Evolutionary conservation across 352 stramenopile genomes (phyloP), one percentile per base, ranked within the genome.

Genomic region (Phytophthora kernoviae): DNA sequence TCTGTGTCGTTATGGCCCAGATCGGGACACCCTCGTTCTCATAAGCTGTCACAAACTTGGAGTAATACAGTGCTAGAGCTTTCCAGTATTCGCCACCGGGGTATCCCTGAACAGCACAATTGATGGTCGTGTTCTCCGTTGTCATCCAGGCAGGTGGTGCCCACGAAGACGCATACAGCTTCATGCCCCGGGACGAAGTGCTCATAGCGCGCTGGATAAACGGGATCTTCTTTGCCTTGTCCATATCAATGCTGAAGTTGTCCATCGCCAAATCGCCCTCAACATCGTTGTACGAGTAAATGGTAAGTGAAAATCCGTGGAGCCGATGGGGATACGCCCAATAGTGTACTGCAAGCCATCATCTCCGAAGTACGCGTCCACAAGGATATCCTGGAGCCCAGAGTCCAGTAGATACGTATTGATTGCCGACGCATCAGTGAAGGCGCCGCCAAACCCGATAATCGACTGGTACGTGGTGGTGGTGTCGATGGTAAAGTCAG

Each of bases 231-330:
- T 90, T 62, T 15, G 58, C 73, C 40, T 88, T 88, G 73, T 97
- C 91, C 46, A 96, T 77, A 30, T 86, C 80, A 46, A 90, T 84
- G 34, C 87, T 88, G 63, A 97, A 97, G 58, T 93, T 69, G 37
- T 68, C 58, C 75, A 96, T 84, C 9, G 74, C 76, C 17, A 94
- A 73, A 51, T 97, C 90, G n/a, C 74, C 84, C n/a, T 67, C 73
- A 14, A 87, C 67, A 17, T 90, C 62, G 58, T 94, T 90, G 71
- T 96, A 96, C 67, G 74, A 94, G 71, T 97, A 97, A 58, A 90
- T 78, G 12, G 64, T 79, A 52, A 82, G 57, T 43, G 88, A 97
- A 61, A 97, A 58, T 97, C 90, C 48, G 73, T 88, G 15, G 82
- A 93, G 32, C 69, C 86, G 58, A 97, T 96, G 22, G 85, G 90